phyloP scores from a whole-genome alignment of 179 eudicot species.

The Sideroxylon spinosum region DNA sequence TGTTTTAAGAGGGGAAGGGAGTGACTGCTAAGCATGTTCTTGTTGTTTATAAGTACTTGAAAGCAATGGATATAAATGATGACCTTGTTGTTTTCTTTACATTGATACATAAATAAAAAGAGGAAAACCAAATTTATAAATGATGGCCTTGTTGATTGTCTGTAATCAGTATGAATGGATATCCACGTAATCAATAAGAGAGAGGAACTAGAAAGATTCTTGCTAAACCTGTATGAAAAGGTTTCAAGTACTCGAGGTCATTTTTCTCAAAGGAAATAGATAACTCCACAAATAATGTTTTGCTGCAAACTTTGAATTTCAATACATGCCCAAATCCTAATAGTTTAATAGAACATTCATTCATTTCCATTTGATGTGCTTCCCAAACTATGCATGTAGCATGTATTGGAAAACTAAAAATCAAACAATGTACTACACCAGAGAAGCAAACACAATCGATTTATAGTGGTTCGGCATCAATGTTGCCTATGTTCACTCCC shows the following conservation, averaged over 20 bases:
- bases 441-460: too few species aligned
- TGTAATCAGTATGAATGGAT: neutral
- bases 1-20: slow-evolving; percentile 50
- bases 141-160: neutral
- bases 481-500: too few species aligned
- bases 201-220: neutral
- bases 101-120: slow-evolving; percentile 53
- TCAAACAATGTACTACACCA: neutral
- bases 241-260: neutral
- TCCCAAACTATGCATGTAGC: neutral
- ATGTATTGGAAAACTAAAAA: neutral
- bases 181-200: neutral
- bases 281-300: neutral
- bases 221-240: neutral
- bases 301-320: neutral
- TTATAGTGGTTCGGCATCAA: too few species aligned
- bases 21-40: neutral
- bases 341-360: neutral
- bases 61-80: slow-evolving; percentile 74
- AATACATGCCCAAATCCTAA: neutral
- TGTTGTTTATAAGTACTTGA: slow-evolving; percentile 55
- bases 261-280: slow-evolving; percentile 4
- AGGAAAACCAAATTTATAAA: slow-evolving; percentile 44
- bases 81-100: slow-evolving; percentile 59
- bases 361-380: neutral